phyloP scores from a whole-genome alignment of 2,329 filamentous ascomycete species.

The Parafenestella ontariensis region DNA sequence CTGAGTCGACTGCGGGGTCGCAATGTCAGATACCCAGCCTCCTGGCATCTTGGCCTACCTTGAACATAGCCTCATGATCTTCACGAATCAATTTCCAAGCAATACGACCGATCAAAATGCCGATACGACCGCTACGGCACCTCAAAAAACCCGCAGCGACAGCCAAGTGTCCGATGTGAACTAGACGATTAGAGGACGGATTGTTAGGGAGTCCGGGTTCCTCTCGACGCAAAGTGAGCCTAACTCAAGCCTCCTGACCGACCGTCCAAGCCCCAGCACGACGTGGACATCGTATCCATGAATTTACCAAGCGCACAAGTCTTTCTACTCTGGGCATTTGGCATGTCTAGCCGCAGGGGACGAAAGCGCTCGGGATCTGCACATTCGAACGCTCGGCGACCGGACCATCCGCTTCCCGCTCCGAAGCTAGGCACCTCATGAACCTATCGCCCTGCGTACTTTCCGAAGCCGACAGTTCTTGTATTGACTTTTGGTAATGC shows the following conservation, averaged over 20 bases:
- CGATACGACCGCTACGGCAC: conserved; percentile 1
- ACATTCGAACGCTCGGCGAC: conserved; percentile 22
- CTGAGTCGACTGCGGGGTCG: conserved; percentile 9
- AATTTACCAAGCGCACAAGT: too few species aligned
- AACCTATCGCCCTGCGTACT: conserved; percentile 4
- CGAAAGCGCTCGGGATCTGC: conserved; percentile 25
- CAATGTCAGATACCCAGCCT: conserved; percentile 1
- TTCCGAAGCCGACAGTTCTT: conserved; percentile 9
- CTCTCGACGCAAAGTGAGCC: conserved; percentile 1
- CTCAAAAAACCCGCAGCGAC: neutral
- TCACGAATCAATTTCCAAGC: conserved; percentile 3
- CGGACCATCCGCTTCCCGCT: conserved; percentile 27
- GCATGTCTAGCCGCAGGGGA: conserved; percentile 16
- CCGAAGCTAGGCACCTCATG: conserved; percentile 10
- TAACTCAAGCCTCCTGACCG: conserved; percentile 2
- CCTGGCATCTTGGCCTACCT: conserved; percentile 9
- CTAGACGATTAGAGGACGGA: neutral
- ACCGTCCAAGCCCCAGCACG: conserved; percentile 17
- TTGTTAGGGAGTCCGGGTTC: too few species aligned
- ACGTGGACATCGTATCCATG: conserved; percentile 14
- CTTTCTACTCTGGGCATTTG: too few species aligned
- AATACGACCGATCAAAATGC: conserved; percentile 6
- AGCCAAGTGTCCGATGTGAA: neutral
- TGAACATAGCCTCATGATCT: conserved; percentile 22
- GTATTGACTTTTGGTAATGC: neutral